Conservation (phyloP, 306 rosid species). For the Lathyrus tuberosus region DNA sequence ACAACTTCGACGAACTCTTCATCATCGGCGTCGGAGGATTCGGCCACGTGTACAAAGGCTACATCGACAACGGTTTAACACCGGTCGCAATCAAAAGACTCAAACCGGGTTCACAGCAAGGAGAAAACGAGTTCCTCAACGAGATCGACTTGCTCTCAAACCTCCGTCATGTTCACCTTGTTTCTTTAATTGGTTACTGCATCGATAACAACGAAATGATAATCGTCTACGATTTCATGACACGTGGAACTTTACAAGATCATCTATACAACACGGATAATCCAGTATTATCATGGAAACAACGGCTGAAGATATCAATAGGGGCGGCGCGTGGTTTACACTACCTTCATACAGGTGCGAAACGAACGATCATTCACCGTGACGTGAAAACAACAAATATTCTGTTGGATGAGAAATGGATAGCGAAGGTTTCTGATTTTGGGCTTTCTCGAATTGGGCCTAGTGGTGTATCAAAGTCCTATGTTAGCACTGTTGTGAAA, state of each 20-base stretch:
- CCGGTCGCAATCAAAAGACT: constrained; percentile 50
- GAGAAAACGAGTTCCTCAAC: constrained; percentile 45
- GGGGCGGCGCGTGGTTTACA: constrained; percentile 61
- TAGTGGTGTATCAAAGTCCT: constrained; percentile 33
- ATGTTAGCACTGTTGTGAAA: constrained; percentile 45
- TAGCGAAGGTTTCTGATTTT: constrained; percentile 57
- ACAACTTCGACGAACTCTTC: constrained; percentile 45
- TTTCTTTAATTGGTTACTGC: constrained; percentile 52
- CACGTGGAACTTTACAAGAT: constrained; percentile 55
- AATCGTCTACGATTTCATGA: constrained; percentile 55
- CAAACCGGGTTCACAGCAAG: constrained; percentile 54
- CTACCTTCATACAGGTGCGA: constrained; percentile 55
- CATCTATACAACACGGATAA: constrained; percentile 52
- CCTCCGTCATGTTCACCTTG: constrained; percentile 51
- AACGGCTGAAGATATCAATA: constrained; percentile 44
- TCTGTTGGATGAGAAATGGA: constrained; percentile 51
- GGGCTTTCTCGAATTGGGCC: constrained; percentile 58
- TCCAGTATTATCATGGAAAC: constrained; percentile 46
- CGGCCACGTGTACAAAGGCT: constrained; percentile 62
- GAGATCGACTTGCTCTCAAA: constrained; percentile 54
- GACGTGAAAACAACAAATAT: constrained; percentile 66
- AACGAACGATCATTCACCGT: constrained; percentile 57
- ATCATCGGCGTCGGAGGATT: constrained; percentile 53
- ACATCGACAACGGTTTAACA: constrained; percentile 37
- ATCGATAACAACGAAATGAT: constrained; percentile 51